Conservation (phyloP, 2,329 filamentous ascomycete species). For the Clonostachys sp. region DNA sequence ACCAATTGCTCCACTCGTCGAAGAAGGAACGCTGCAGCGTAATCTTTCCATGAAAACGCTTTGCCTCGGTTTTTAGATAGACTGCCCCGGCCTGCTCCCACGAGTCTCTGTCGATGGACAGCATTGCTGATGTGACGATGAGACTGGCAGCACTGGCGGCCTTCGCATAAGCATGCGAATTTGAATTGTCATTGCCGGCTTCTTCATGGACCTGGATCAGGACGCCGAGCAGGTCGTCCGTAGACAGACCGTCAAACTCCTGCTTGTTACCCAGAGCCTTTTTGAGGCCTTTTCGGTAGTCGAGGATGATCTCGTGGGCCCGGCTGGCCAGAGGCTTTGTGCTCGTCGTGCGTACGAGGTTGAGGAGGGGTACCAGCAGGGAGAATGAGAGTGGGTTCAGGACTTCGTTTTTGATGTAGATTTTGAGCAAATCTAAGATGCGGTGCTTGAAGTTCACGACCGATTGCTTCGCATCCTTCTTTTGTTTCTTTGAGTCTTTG, state of each 20-base stretch:
- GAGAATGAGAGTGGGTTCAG: slow-evolving; percentile 62
- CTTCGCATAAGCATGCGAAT: slow-evolving; percentile 66
- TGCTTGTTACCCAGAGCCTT: slow-evolving; percentile 39
- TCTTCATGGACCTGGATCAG: slow-evolving; percentile 66
- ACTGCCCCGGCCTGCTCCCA: slow-evolving; percentile 54
- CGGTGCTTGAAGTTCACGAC: slow-evolving; percentile 95
- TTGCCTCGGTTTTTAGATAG: slow-evolving; percentile 56
- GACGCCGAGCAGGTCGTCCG: slow-evolving; percentile 46
- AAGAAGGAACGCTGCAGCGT: slow-evolving; percentile 64
- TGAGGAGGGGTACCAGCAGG: slow-evolving; percentile 71
- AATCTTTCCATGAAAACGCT: slow-evolving; percentile 53
- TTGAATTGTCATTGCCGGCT: slow-evolving; percentile 56
- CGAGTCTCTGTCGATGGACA: slow-evolving; percentile 45
- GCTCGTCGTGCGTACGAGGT: slow-evolving; percentile 69
- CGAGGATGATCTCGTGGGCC: slow-evolving; percentile 65
- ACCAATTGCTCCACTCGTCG: slow-evolving; percentile 72
- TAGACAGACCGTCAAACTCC: slow-evolving; percentile 26
- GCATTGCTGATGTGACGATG: slow-evolving; percentile 59
- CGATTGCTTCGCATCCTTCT: slow-evolving; percentile 81
- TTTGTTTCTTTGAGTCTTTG: slow-evolving; percentile 68
- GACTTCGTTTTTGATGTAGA: slow-evolving; percentile 78
- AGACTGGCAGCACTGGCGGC: slow-evolving; percentile 72
- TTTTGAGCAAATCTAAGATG: slow-evolving; percentile 80
- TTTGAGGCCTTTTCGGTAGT: slow-evolving; percentile 64
- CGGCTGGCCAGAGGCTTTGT: slow-evolving; percentile 73